These are phyloP conservation scores for Ceratocystis variospora DNA, from an alignment of 2,329 filamentous ascomycete genomes.

Conservation along the genomic window DNA sequence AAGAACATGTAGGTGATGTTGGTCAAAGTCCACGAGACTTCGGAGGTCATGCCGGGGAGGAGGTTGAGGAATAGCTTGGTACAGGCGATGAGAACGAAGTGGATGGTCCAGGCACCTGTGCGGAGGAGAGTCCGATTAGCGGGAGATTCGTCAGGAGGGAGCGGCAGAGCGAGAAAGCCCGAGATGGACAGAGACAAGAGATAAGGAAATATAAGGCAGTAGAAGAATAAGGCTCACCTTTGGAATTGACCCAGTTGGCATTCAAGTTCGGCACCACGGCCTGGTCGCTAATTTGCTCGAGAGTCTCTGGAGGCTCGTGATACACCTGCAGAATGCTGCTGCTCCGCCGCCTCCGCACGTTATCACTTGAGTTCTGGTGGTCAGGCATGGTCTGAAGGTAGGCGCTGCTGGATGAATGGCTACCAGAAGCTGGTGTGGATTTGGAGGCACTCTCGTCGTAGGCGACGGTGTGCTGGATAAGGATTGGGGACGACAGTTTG, in stretches of 20 bases:
- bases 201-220: not conserved
- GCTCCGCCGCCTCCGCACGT: conserved; percentile 75
- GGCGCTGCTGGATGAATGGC: conserved; percentile 30
- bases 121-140: conserved; percentile 6
- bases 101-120: conserved; percentile 91
- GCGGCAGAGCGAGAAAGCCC: not conserved
- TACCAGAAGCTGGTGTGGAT: conserved; percentile 28
- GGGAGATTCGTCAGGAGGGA: not conserved
- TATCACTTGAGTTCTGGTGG: conserved; percentile 34
- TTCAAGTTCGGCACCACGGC: conserved; percentile 89
- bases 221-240: conserved; percentile 46
- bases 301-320: conserved; percentile 87
- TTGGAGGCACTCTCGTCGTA: conserved; percentile 71
- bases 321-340: conserved; percentile 89
- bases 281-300: conserved; percentile 96
- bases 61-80: conserved; percentile 97
- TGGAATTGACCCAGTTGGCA: conserved; percentile 97
- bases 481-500: conserved; percentile 86
- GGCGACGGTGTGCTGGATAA: conserved; percentile 79
- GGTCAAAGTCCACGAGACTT: conserved; percentile 96
- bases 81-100: conserved; percentile 78
- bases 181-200: not conserved
- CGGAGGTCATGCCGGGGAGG: conserved; percentile 88
- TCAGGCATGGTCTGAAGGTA: conserved; percentile 48
- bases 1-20: conserved; percentile 99